A percentile compares a stretch with the other conserved stretches of the same genome.
Conservation (phyloP, 305 asterid genomes). For the Fraxinus ornus region DNA sequence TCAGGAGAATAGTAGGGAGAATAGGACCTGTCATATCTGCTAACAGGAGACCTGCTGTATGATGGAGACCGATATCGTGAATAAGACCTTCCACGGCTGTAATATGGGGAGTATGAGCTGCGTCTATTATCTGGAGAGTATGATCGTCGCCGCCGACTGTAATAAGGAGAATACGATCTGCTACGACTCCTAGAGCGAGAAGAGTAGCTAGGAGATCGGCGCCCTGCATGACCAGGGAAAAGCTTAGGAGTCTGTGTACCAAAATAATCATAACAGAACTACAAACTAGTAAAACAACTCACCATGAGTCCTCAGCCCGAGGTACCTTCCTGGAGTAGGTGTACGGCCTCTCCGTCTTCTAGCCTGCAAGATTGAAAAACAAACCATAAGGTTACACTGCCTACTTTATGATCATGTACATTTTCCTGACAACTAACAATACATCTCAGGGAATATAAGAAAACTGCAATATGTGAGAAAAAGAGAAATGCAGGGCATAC, state of each 20-base stretch:
- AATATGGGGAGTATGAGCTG: constrained; percentile 32
- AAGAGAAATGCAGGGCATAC: constrained; percentile 83
- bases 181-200: constrained; percentile 43
- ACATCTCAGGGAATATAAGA: background rate
- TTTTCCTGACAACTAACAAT: background rate
- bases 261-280: background rate
- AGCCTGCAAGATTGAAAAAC: constrained; percentile 43
- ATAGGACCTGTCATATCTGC: constrained; percentile 39
- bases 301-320: constrained; percentile 70
- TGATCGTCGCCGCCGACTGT: constrained; percentile 35
- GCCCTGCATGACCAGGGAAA: constrained; percentile 31
- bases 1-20: constrained; percentile 35
- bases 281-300: constrained; percentile 14
- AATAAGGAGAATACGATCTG: constrained; percentile 46
- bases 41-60: constrained; percentile 52
- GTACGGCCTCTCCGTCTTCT: constrained; percentile 85
- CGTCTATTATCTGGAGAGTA: constrained; percentile 27
- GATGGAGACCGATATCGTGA: constrained; percentile 50
- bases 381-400: constrained; percentile 4
- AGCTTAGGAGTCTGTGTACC: background rate
- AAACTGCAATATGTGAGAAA: constrained; percentile 4
- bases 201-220: constrained; percentile 53
- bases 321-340: constrained; percentile 89
- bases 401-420: background rate
- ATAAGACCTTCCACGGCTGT: constrained; percentile 46